Base-by-base conservation (phyloP, 768 basidiomycete genomes). In the Lactifluus rugatus region DNA sequence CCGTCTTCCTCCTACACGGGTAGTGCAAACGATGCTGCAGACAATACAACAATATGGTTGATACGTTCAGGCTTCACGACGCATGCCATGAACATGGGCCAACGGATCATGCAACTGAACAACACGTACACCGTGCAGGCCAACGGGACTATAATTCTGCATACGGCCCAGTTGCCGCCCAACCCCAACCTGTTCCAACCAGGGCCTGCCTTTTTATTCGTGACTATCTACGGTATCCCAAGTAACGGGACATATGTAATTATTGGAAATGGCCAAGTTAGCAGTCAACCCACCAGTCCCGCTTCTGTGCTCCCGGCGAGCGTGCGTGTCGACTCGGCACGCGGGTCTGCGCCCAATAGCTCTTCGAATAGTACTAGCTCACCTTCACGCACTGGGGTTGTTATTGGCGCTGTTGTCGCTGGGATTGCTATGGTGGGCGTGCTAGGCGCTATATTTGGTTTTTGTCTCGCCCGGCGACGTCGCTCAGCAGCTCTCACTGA, bases 41-140 rank as follows among this genome's bases (percentile, higher is more conserved):
- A 79, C 49, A 86, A 84, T 66, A 81, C 87, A 10, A 84, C 81
- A 4, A 85, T 95, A 11, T 84, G 83, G 34, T 71, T 97, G 59
- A 74, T 87, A 26, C 88, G 95, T n/a, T 78, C 82, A 4, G 94
- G 94, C 0, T 89, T 86, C 75, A 84, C 88, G 3, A 89, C 88
- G 0, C 88, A 90, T 65, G 87, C 80, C 36, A 88, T 89, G 87
- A 90, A 88, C 73, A 90, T 89, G 86, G 87, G 87, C 0, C 89
- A 92, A 70, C 79, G 93, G 3, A 78, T 77, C 54, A 65, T 94
- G 57, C 83, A 94, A 72, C 81, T 96, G 54, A 85, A 93, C 70
- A 87, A 80, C 66, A 88, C 93, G 0, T 95, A 85, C 74, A 87
- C 83, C 0, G 87, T 92, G 56, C 81, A 89, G 68, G 69, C 66